Base-by-base conservation (phyloP, 805 yeast species). In the Zygoascus ofunaensis region DNA sequence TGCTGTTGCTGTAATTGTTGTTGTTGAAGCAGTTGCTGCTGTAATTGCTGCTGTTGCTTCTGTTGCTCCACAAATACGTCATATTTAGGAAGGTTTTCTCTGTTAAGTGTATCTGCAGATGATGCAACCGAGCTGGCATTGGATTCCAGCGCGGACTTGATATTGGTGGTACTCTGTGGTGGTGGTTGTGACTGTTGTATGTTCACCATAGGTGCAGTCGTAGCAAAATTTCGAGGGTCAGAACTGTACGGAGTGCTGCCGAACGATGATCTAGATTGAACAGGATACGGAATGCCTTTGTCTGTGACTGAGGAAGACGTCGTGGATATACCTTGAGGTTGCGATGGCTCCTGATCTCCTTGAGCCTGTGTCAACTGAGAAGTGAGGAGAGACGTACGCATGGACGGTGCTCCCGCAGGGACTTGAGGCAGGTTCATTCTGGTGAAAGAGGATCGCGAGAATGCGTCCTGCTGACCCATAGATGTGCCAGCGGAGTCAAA, bases 11-110 rank as follows among this genome's bases (percentile, higher is more conserved):
- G 48, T 24, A 10, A 41, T 15, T 4, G 46, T 21, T 34, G 45
- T 19, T 47, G 42, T n/a, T 37, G 32, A 21, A 7, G 7, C 40
- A 37, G 33, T 34, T 35, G 37, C 48, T 36, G 43, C 32, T 65
- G 50, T 57, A 62, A 21, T 70, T 65, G 49, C 62, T 62, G 49
- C 62, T 61, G n/a, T 69, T 63, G 21, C n/a, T 36, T 7, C 19
- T n/a, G 17, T 17, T 41, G 37, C 10, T 33, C 30, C n/a, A 20
- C 30, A 14, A 17, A 33, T 15, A 30, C 10, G 5, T 41, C 37
- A 22, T 32, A 34, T 36, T 21, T 22, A 12, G 37, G 38, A 14
- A 23, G 41, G 18, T 24, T 10, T 10, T 43, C 41, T 30, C 18
- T 24, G 20, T 23, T 7, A 21, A 40, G 41, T 21, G 48, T 34